Base-by-base conservation (phyloP, 148 eudicot species). In the Pharnaceum exiguum region DNA sequence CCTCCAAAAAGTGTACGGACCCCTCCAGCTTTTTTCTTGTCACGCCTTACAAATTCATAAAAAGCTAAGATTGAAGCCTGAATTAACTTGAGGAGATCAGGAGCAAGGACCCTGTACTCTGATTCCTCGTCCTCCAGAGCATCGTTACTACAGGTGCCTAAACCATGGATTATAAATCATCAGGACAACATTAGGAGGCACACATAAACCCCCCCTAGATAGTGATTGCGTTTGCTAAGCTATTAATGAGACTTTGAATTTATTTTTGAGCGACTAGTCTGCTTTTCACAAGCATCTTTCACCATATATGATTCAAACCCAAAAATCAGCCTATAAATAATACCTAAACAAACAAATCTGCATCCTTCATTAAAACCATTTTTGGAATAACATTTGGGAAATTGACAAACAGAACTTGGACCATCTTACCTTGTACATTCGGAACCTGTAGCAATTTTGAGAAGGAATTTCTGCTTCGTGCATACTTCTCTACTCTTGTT, bases 371-470 rank as follows among this genome's bases (percentile, higher is more conserved):
- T n/a, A n/a, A n/a, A n/a, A n/a, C n/a, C n/a, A n/a, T n/a, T n/a
- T n/a, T n/a, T n/a, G n/a, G n/a, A n/a, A 35, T 35, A 35, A 35
- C 12, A 12, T 35, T 35, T 35, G 7, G 12, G 38, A 16, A 42
- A 5, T 8, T n/a, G n/a, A n/a, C n/a, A n/a, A n/a, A n/a, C n/a
- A n/a, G n/a, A n/a, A n/a, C n/a, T n/a, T n/a, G n/a, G n/a, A 22
- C 0, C 2, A 40, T 46, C 35, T 60, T 71, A 93, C 99, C 96
- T 77, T 73, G 76, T 46, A 93, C 80, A 56, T 75, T 85, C 21
- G 99, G 99, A 65, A 86, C 95, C 52, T 93, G 99, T 17, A 93
- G 72, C 60, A 93, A 71, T 52, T 77, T 89, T 13, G 91, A 84
- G 68, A 93, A 67, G 11, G 85, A 68, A 55, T 68, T 77, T 65